Evolutionary conservation across 768 basidiomycete species (phyloP).

Genomic region (Collybia nuda): DNA sequence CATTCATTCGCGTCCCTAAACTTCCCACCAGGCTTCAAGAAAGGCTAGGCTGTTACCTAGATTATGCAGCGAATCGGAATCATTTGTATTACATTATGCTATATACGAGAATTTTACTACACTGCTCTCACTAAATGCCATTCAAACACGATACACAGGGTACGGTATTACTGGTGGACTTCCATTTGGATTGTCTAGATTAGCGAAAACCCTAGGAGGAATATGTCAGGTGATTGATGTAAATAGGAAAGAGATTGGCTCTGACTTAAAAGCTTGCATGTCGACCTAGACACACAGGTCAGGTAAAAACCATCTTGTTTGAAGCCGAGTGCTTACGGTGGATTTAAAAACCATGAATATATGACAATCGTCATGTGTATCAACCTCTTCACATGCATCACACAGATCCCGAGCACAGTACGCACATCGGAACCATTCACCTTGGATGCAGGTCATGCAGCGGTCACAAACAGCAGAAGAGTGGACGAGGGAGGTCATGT

Average conservation of each 20-base stretch:
- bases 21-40: constrained; percentile 62
- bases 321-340: constrained; percentile 41
- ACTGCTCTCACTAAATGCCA: neutral
- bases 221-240: constrained; percentile 6
- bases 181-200: constrained; percentile 54
- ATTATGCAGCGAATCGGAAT: too few relatives aligned
- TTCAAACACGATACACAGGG: constrained; percentile 47
- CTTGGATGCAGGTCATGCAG: constrained; percentile 79
- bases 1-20: neutral
- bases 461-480: constrained; percentile 78
- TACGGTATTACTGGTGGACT: constrained; percentile 62
- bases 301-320: neutral
- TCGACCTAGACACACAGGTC: constrained; percentile 50
- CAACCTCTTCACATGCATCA: constrained; percentile 60
- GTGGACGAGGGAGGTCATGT: constrained; percentile 62
- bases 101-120: neutral
- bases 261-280: constrained; percentile 71
- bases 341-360: constrained; percentile 90
- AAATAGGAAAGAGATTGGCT: constrained; percentile 5
- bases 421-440: constrained; percentile 89
- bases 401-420: constrained; percentile 90
- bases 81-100: constrained; percentile 4
- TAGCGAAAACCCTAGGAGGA: constrained; percentile 45
- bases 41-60: constrained; percentile 45
- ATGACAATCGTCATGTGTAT: constrained; percentile 73